Evolutionary conservation across 202 grass and related monocot species (phyloP).

Genomic region (Schoenoplectus tabernaemontani): DNA sequence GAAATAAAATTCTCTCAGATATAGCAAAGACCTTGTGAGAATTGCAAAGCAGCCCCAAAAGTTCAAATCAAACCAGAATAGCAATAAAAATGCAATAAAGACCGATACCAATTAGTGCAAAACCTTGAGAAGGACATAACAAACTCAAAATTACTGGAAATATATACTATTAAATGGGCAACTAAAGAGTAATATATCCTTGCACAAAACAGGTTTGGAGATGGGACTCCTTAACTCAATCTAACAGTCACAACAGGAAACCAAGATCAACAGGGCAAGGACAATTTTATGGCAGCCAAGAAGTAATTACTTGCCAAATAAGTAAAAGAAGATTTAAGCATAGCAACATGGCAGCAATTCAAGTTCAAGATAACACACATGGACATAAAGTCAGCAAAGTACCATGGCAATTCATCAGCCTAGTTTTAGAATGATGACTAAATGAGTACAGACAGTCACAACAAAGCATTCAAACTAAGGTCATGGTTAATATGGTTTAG

Average conservation of each 20-base stretch:
- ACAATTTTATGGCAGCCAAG: not conserved
- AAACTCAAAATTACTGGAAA: not conserved
- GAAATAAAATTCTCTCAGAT: not conserved
- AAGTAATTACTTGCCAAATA: not conserved
- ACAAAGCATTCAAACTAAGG: not conserved
- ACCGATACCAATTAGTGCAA: not conserved
- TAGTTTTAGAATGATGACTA: not conserved
- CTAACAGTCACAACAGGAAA: not conserved
- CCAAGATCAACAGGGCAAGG: not conserved
- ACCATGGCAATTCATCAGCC: not conserved
- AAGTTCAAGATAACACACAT: not conserved
- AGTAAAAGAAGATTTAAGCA: not conserved
- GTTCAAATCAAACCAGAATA: not conserved
- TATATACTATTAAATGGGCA: not conserved
- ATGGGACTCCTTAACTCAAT: not conserved
- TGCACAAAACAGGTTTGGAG: not conserved
- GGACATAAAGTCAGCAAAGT: not conserved
- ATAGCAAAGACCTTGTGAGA: not conserved
- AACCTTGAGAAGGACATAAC: not conserved
- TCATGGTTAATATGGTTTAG: not conserved
- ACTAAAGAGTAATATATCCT: not conserved
- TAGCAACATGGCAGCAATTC: not conserved
- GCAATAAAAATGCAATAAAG: not conserved
- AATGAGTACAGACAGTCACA: not conserved
- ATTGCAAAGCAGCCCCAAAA: not conserved